Evolutionary conservation across 225 moss, liverwort and hornwort genomes (phyloP), one percentile per base, ranked within the genome.

Genomic region (Asterella californica): DNA sequence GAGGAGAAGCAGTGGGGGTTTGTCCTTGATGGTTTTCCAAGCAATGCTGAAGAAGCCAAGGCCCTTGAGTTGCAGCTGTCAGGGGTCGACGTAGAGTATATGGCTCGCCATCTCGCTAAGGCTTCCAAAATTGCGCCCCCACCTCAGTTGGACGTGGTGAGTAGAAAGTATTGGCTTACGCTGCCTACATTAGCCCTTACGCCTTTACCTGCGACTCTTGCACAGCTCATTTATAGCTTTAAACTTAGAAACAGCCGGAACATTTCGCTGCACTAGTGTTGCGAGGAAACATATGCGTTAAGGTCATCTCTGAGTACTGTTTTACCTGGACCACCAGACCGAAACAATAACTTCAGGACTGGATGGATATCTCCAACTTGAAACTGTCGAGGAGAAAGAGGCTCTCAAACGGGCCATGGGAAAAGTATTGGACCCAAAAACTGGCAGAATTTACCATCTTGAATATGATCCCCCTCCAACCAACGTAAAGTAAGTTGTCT

Each of bases 11-110:
- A 81, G 33, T 77, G 78, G 64, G 96, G 96, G 24, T 94, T 96
- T 73, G 80, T 91, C 21, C 86, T 92, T 36, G 94, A 96, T 85
- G 96, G 96, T 30, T 96, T 94, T 79, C 96, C 94, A 60, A 83
- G 82, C 32, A 92, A 86, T 65, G 77, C 79, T 0, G 74, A 67
- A 50, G 92, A 96, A 85, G 92, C 88, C 24, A 87, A 85, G 36
- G 90, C 90, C 34, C 86, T 96, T 78, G 96, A 96, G 78, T 90
- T 89, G 85, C 85, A 85, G 29, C 17, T 94, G 7, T 92, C 94
- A 6, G 94, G 94, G n/a, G 79, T 83, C 71, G 92, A 96, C 63
- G 87, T 77, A 30, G 88, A 80, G 25, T 91, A 90, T 34, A 84
- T 89, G 86, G 83, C 89, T 80, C 75, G 2, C 11, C 90, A 90